Percentiles rank a stretch among this genome's conserved stretches.
phyloP scores from a whole-genome alignment of 2,329 filamentous ascomycete species.

The Bipolaris victoriae region DNA sequence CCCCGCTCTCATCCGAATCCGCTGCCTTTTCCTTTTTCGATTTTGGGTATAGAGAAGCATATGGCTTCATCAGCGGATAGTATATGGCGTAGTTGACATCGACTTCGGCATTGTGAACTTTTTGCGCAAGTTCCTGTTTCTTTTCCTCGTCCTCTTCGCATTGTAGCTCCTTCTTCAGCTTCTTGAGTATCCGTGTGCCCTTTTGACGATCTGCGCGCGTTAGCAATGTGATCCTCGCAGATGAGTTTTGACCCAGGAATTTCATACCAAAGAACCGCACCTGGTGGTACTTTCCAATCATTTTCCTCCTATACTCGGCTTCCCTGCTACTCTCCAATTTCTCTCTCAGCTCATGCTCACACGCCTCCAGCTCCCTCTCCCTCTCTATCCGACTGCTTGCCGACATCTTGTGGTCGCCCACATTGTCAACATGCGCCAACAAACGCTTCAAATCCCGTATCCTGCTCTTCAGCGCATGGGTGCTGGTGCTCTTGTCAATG shows the following conservation, averaged over 20 bases:
- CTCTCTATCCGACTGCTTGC: slow-evolving; percentile 71
- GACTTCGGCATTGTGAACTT: slow-evolving; percentile 72
- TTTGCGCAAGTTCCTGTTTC: slow-evolving; percentile 58
- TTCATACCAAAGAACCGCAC: slow-evolving; percentile 78
- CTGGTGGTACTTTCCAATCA: slow-evolving; percentile 83
- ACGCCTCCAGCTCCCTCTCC: slow-evolving; percentile 73
- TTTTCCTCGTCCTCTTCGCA: slow-evolving; percentile 58
- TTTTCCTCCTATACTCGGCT: slow-evolving; percentile 67
- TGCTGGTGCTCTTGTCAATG: slow-evolving; percentile 38
- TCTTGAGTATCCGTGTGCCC: slow-evolving; percentile 69
- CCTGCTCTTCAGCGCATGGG: slow-evolving; percentile 72
- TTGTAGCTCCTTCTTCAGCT: slow-evolving; percentile 64
- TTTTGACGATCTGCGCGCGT: slow-evolving; percentile 69
- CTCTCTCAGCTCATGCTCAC: slow-evolving; percentile 65
- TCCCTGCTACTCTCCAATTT: slow-evolving; percentile 55
- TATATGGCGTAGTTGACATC: slow-evolving; percentile 78
- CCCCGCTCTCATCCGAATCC: slow-evolving; percentile 28
- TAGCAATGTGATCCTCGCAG: neutral
- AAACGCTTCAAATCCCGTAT: slow-evolving; percentile 72
- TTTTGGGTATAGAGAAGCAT: slow-evolving; percentile 64
- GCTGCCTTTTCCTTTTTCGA: slow-evolving; percentile 30
- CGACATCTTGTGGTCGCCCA: slow-evolving; percentile 60
- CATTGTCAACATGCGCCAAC: slow-evolving; percentile 62
- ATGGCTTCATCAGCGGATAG: slow-evolving; percentile 73
- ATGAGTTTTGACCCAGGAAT: neutral